Evolutionary conservation across 169 alveolate genomes (phyloP).

Genomic region (Amoebophrya sp.): DNA sequence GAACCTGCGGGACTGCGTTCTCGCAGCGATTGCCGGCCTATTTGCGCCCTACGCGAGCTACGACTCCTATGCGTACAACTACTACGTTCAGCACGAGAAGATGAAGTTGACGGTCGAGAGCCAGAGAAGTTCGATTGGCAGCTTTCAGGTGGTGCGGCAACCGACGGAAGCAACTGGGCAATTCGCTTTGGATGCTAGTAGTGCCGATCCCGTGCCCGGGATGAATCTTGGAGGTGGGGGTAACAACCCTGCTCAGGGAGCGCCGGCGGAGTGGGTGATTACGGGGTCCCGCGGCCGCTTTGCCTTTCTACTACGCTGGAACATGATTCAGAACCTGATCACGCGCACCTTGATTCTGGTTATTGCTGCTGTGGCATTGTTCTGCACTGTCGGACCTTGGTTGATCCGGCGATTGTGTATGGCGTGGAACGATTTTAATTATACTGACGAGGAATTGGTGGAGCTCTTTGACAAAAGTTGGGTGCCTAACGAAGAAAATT

Average conservation of each 20-base stretch:
- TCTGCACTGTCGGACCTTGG: neutral
- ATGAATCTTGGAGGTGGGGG: too few relatives aligned
- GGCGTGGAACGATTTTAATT: neutral
- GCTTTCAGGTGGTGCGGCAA: neutral
- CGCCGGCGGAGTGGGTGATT: too few relatives aligned
- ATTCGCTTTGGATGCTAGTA: neutral
- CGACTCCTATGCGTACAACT: neutral
- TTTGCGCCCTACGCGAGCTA: slow-evolving; percentile 26
- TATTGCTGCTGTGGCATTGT: neutral
- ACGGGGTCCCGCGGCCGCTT: too few relatives aligned
- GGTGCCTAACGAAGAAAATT: neutral
- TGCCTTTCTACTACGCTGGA: too few relatives aligned
- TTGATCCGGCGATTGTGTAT: neutral
- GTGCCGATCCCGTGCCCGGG: neutral
- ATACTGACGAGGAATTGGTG: neutral
- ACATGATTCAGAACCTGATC: neutral
- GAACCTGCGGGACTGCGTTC: neutral
- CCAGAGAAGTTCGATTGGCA: neutral
- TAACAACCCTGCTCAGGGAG: too few relatives aligned
- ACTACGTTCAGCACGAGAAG: neutral
- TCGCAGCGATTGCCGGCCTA: neutral
- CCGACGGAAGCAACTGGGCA: neutral
- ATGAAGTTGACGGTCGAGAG: neutral
- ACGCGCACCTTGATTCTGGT: neutral
- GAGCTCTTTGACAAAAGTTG: neutral